Percentiles rank a stretch among this genome's conserved stretches.
Conservation (phyloP, 2,329 filamentous ascomycete genomes). For the Microthyrium microscopicum region DNA sequence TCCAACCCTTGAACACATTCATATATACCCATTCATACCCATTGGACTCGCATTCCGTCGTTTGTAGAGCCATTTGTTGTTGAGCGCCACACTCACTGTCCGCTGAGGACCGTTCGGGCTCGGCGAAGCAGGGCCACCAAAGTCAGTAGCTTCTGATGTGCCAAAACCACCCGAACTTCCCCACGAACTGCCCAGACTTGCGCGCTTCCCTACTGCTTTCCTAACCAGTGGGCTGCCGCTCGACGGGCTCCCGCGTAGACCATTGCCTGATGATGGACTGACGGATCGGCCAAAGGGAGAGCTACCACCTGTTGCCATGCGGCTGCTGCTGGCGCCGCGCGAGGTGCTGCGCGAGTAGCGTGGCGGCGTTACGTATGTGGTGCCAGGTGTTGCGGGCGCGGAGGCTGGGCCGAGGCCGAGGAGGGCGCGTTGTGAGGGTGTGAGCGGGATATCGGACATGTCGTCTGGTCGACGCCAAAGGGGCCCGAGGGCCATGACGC, state of each 20-base stretch:
- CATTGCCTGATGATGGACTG: too few relatives aligned
- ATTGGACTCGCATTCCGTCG: slow-evolving; percentile 2
- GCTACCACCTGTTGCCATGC: slow-evolving; percentile 16
- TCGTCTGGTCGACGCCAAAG: slow-evolving; percentile 58
- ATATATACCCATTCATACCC: slow-evolving; percentile 1
- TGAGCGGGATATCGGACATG: slow-evolving; percentile 77
- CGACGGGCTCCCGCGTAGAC: slow-evolving; percentile 1
- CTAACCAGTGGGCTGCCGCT: slow-evolving; percentile 2
- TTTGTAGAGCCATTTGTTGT: slow-evolving; percentile 92
- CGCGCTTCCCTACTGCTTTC: slow-evolving; percentile 3
- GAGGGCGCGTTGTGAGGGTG: slow-evolving; percentile 69
- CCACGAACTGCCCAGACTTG: not conserved
- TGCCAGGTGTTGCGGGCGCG: slow-evolving; percentile 46
- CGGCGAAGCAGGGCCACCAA: slow-evolving; percentile 16
- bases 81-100: slow-evolving; percentile 59
- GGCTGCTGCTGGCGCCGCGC: slow-evolving; percentile 39
- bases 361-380: slow-evolving; percentile 69
- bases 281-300: slow-evolving; percentile 1
- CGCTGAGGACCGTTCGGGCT: slow-evolving; percentile 34
- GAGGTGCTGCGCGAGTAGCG: slow-evolving; percentile 66
- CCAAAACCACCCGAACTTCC: slow-evolving; percentile 3
- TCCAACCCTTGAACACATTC: too few relatives aligned
- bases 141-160: slow-evolving; percentile 3
- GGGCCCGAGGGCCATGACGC: slow-evolving; percentile 52
- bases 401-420: slow-evolving; percentile 60